These are phyloP conservation scores for Penicillium sp. DNA, from an alignment of 2,329 filamentous ascomycete genomes.

Conservation along the genomic window DNA sequence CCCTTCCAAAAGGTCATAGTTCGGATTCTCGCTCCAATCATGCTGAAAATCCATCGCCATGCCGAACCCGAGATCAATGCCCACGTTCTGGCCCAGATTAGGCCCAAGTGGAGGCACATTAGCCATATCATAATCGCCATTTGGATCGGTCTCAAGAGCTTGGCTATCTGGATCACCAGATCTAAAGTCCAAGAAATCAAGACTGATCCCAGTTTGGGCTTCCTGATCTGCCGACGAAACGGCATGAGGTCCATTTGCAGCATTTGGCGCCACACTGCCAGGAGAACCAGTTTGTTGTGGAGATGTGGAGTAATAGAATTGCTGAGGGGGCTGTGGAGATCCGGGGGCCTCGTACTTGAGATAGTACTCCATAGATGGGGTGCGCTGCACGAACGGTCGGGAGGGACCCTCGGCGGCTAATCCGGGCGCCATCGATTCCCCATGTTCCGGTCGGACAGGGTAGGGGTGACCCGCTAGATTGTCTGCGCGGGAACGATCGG, in stretches of 20 bases:
- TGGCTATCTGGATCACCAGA: slow-evolving; percentile 34
- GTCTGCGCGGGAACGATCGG: slow-evolving; percentile 34
- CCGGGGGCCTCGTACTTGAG: slow-evolving; percentile 37
- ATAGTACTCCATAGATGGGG: slow-evolving; percentile 34
- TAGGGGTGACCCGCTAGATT: slow-evolving; percentile 27
- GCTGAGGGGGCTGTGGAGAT: slow-evolving; percentile 33
- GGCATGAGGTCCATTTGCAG: slow-evolving; percentile 26
- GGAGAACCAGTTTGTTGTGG: slow-evolving; percentile 37
- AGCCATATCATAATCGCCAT: slow-evolving; percentile 29
- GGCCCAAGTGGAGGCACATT: slow-evolving; percentile 31
- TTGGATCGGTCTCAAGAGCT: slow-evolving; percentile 29
- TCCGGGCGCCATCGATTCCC: slow-evolving; percentile 25
- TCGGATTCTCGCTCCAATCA: slow-evolving; percentile 50
- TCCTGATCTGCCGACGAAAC: slow-evolving; percentile 25
- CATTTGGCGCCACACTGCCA: slow-evolving; percentile 14
- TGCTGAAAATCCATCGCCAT: slow-evolving; percentile 48
- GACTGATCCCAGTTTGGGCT: slow-evolving; percentile 40
- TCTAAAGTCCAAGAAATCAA: slow-evolving; percentile 57
- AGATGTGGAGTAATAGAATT: slow-evolving; percentile 36
- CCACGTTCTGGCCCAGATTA: slow-evolving; percentile 39
- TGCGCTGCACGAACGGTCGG: slow-evolving; percentile 27
- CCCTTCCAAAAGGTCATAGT: slow-evolving; percentile 54
- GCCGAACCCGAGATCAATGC: slow-evolving; percentile 47
- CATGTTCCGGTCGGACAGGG: slow-evolving; percentile 21
- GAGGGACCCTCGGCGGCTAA: slow-evolving; percentile 24